Evolutionary conservation across 805 yeast species (phyloP), one percentile per base, ranked within the genome.

Genomic region (Metschnikowia corniflorae): DNA sequence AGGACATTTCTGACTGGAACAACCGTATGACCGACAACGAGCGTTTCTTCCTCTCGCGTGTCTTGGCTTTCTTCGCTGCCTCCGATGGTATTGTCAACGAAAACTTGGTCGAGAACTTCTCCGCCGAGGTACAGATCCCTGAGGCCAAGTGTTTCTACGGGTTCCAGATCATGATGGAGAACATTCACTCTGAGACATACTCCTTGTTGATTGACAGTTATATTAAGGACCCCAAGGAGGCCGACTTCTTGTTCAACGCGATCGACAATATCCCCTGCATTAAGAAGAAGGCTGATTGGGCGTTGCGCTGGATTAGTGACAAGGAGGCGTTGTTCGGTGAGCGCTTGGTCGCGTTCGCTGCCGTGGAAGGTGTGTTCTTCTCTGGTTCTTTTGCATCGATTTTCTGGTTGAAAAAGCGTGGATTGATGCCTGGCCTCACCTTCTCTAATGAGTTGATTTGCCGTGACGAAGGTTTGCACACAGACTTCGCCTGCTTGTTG

Each of bases 111-210:
- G 97, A 91, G 70, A 89, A 95, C 63, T 91, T 91, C 71, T 82
- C 95, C 40, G 95, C 96, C 48, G 97, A 91, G 70, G 97, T 93
- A 43, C 96, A 89, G 68, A 70, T 86, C 48, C 93, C 98, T 39
- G 98, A 91, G 73, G 98, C 97, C 55, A 89, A 91, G 67, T 89
- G 96, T 65, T 93, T 91, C 75, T 91, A 91, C 65, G 98, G 98
- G 31, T 91, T 93, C 86, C 98, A 91, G 73, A 93, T 91, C 67
- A 89, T 89, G 97, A 93, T 93, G 91, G 98, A 91, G 72, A 91
- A 93, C 75, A 93, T 91, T 59, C 98, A 91, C 68, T 82, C 96
- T 16, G 98, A 91, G 72, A 93, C 97, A 31, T 91, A 91, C 71
- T 91, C 97, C 6, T 71, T 93, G 51, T 78, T 93, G 60, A 87